Percentiles rank a stretch among this genome's conserved stretches.
phyloP scores from a whole-genome alignment of 257 asterid species.

The Solanum boliviense region DNA sequence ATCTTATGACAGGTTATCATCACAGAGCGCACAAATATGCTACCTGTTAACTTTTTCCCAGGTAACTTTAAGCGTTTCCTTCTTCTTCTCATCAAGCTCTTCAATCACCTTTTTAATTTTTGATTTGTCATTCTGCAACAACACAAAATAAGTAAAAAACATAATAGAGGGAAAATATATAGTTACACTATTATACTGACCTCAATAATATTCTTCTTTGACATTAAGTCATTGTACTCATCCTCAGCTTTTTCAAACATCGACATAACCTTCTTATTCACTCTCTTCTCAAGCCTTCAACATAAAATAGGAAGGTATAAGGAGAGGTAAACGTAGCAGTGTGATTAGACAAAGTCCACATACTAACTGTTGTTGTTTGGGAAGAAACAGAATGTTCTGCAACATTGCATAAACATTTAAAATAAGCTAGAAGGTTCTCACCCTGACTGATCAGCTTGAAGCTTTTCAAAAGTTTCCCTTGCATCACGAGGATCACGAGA shows the following conservation, averaged over 20 bases:
- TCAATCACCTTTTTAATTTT: conserved; percentile 89
- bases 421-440: conserved; percentile 23
- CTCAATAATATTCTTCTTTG: conserved; percentile 93
- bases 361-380: not conserved
- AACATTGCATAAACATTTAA: not conserved
- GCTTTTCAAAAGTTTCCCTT: conserved; percentile 54
- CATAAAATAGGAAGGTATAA: conserved; percentile 6
- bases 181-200: conserved; percentile 24
- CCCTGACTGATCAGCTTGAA: conserved; percentile 87
- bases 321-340: not conserved
- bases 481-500: conserved; percentile 68
- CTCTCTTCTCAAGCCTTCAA: conserved; percentile 93
- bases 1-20: not conserved
- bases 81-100: conserved; percentile 98
- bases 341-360: not conserved
- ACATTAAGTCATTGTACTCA: conserved; percentile 80
- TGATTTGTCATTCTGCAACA: conserved; percentile 78
- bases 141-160: conserved; percentile 11
- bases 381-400: not conserved
- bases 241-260: conserved; percentile 99
- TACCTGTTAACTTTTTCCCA: conserved; percentile 95
- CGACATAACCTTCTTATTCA: conserved; percentile 91
- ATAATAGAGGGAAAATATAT: not conserved
- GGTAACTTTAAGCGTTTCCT: conserved; percentile 86
- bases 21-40: conserved; percentile 7